Evolutionary conservation across 805 yeast species (phyloP).

Genomic region (Yarrowia keelungensis): DNA sequence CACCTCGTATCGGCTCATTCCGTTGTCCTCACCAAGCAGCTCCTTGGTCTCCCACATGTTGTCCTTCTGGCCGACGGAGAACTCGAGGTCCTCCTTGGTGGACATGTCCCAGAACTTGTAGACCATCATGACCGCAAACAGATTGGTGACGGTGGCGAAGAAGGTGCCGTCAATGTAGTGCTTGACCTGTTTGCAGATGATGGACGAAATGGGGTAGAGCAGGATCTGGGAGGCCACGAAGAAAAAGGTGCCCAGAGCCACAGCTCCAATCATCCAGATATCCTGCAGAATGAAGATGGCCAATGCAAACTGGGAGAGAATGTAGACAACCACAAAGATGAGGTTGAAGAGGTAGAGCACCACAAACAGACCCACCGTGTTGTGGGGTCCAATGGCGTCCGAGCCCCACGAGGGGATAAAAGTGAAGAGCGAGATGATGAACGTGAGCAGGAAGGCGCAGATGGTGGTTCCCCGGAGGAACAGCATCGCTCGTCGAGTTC

Average conservation of each 20-base stretch:
- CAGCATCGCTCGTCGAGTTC: conserved; percentile 70
- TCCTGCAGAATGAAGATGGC: conserved; percentile 72
- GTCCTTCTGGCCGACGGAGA: conserved; percentile 68
- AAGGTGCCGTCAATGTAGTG: conserved; percentile 93
- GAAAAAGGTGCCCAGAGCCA: conserved; percentile 70
- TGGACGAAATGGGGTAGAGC: conserved; percentile 69
- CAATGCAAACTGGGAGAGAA: conserved; percentile 70
- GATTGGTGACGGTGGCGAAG: conserved; percentile 79
- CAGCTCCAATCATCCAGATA: conserved; percentile 91
- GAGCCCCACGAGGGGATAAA: conserved; percentile 64
- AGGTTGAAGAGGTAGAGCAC: conserved; percentile 77
- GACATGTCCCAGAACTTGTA: conserved; percentile 97
- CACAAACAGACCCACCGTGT: conserved; percentile 73
- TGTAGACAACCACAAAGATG: conserved; percentile 64
- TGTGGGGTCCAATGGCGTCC: conserved; percentile 56
- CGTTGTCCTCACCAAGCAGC: conserved; percentile 46
- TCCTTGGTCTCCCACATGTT: conserved; percentile 53
- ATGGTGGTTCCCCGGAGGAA: conserved; percentile 60
- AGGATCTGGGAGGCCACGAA: conserved; percentile 82
- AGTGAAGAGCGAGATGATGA: conserved; percentile 72
- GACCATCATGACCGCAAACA: conserved; percentile 90
- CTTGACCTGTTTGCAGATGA: conserved; percentile 71
- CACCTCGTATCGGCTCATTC: conserved; percentile 42
- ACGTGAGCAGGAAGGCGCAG: conserved; percentile 67
- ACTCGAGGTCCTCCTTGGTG: conserved; percentile 93